phyloP scores from a whole-genome alignment of 768 basidiomycete genomes.

The Agrocybe praecox region DNA sequence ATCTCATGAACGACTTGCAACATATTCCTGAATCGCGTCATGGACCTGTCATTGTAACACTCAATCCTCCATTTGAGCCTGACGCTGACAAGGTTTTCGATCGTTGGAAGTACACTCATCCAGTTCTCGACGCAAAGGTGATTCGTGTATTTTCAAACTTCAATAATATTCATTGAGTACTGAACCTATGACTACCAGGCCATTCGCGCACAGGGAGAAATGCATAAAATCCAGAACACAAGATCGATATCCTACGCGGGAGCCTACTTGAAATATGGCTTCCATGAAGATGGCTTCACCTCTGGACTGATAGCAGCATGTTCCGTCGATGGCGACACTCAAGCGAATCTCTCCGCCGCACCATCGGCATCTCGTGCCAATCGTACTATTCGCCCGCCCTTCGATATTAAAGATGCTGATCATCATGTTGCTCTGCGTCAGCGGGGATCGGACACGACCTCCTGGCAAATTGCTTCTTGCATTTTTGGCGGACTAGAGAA shows the following conservation, averaged over 20 bases:
- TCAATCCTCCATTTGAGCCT: slow-evolving; percentile 72
- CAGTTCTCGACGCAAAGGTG: slow-evolving; percentile 59
- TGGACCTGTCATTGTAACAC: slow-evolving; percentile 70
- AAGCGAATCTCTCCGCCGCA: neutral
- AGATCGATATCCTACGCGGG: slow-evolving; percentile 67
- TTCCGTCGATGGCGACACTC: slow-evolving; percentile 22
- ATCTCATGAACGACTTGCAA: slow-evolving; percentile 79
- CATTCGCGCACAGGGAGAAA: slow-evolving; percentile 52
- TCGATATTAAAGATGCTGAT: slow-evolving; percentile 44
- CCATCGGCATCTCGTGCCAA: slow-evolving; percentile 12
- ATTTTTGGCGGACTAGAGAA: slow-evolving; percentile 44
- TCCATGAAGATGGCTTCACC: slow-evolving; percentile 81
- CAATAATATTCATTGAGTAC: neutral
- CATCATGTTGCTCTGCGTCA: slow-evolving; percentile 27
- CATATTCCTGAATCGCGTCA: slow-evolving; percentile 55
- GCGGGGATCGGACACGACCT: slow-evolving; percentile 14
- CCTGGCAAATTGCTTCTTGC: slow-evolving; percentile 23
- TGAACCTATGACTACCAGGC: slow-evolving; percentile 36
- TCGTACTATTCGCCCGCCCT: slow-evolving; percentile 37
- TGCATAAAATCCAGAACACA: slow-evolving; percentile 61
- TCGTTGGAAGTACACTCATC: slow-evolving; percentile 67
- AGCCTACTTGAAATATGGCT: slow-evolving; percentile 77
- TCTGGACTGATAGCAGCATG: slow-evolving; percentile 44
- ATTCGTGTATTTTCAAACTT: slow-evolving; percentile 9
- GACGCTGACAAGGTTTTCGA: slow-evolving; percentile 45